phyloP scores from a whole-genome alignment of 2,329 filamentous ascomycete genomes.

The Arthrobotrys entomopaga region DNA sequence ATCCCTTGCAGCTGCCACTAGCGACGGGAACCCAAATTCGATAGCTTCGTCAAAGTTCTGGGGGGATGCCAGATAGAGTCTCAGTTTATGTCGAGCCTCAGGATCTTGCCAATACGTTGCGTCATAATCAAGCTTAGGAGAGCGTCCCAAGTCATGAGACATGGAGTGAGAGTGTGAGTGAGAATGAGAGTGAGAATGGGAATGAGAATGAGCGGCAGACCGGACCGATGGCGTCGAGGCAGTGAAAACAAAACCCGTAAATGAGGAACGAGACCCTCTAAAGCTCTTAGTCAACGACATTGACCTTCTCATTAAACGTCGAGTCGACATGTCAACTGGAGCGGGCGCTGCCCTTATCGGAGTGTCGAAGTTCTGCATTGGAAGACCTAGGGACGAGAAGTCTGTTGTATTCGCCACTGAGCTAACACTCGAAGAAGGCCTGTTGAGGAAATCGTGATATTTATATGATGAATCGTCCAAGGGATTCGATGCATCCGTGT shows the following conservation, averaged over 20 bases:
- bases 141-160: constrained; percentile 29
- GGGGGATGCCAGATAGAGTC: constrained; percentile 85
- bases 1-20: constrained; percentile 56
- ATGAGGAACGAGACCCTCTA: constrained; percentile 48
- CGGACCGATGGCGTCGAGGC: constrained; percentile 46
- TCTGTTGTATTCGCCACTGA: constrained; percentile 55
- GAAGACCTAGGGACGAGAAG: constrained; percentile 52
- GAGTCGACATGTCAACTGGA: constrained; percentile 39
- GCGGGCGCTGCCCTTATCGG: constrained; percentile 37
- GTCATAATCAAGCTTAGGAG: constrained; percentile 68
- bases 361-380: constrained; percentile 53
- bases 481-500: not conserved
- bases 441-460: constrained; percentile 58
- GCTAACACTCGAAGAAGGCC: constrained; percentile 58
- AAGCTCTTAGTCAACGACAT: constrained; percentile 54
- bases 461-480: constrained; percentile 40
- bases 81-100: constrained; percentile 84
- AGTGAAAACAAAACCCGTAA: constrained; percentile 53
- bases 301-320: constrained; percentile 49
- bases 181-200: constrained; percentile 39
- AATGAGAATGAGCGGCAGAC: constrained; percentile 41
- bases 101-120: constrained; percentile 90
- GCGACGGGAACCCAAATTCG: constrained; percentile 87
- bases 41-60: constrained; percentile 93
- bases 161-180: constrained; percentile 44